Conservation (phyloP, 495 filamentous ascomycete species). For the Aspergillus avenaceus region DNA sequence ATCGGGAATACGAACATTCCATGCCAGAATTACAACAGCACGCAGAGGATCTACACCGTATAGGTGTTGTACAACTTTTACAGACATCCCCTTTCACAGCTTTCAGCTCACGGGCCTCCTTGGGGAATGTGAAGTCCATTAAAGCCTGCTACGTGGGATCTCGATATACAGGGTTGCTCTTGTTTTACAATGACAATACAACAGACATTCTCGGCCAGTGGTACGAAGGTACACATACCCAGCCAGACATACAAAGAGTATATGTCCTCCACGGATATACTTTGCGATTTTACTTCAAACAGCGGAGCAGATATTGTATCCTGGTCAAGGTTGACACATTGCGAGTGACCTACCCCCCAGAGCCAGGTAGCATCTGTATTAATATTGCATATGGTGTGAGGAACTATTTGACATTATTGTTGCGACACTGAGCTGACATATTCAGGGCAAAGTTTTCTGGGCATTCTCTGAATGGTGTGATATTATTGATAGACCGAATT, state of each 20-base stretch:
- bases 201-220: background rate
- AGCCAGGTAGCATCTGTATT: background rate
- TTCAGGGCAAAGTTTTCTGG: background rate
- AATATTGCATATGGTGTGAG: background rate
- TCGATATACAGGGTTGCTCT: background rate
- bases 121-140: background rate
- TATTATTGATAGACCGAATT: too few species aligned
- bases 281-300: background rate
- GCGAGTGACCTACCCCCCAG: background rate
- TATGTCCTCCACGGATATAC: background rate
- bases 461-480: background rate
- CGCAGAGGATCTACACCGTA: too few species aligned
- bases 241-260: background rate
- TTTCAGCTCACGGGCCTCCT: background rate
- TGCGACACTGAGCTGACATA: background rate
- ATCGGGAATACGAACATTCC: background rate
- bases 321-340: background rate
- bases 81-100: background rate
- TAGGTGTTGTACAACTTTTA: background rate
- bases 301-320: background rate
- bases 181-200: background rate
- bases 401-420: background rate
- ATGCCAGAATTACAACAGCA: background rate
- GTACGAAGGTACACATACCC: constrained; percentile 2
- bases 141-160: constrained; percentile 1